Percentiles rank a stretch among this genome's conserved stretches.
These are phyloP conservation scores for Fusarium goolgardi DNA, from an alignment of 2,329 filamentous ascomycete species.

Conservation along the genomic window DNA sequence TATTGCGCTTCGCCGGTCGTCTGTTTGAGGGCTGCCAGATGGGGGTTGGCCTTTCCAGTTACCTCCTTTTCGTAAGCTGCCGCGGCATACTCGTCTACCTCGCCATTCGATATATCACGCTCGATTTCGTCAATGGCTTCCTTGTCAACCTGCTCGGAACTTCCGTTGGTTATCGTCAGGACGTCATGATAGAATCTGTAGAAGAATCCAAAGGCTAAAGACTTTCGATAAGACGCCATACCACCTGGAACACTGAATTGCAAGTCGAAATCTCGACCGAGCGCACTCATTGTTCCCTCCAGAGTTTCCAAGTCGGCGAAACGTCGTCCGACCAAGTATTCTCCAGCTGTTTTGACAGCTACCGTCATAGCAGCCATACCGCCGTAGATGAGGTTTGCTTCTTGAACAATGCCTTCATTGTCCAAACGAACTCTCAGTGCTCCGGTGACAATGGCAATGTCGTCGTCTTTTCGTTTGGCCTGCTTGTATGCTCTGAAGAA, in stretches of 20 bases:
- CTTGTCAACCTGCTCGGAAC: slow-evolving; percentile 66
- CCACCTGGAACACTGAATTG: slow-evolving; percentile 92
- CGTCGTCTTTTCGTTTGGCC: slow-evolving; percentile 95
- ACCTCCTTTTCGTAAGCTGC: slow-evolving; percentile 83
- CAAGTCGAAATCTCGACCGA: slow-evolving; percentile 91
- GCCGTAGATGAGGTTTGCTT: slow-evolving; percentile 86
- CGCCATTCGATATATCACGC: slow-evolving; percentile 81
- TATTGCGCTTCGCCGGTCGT: slow-evolving; percentile 95
- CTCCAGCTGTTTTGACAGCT: slow-evolving; percentile 81
- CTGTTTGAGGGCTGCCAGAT: slow-evolving; percentile 93
- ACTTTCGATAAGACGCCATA: slow-evolving; percentile 96
- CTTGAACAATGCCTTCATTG: slow-evolving; percentile 75
- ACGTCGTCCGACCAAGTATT: slow-evolving; percentile 79
- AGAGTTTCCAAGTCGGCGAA: slow-evolving; percentile 85
- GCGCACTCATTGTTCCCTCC: slow-evolving; percentile 87
- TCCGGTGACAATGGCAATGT: slow-evolving; percentile 96
- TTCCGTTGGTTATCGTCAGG: slow-evolving; percentile 68
- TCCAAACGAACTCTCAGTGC: slow-evolving; percentile 81
- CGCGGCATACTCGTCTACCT: slow-evolving; percentile 80
- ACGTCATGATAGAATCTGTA: slow-evolving; percentile 97
- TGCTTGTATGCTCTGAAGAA: slow-evolving; percentile 94
- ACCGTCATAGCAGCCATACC: slow-evolving; percentile 95
- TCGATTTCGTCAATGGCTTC: slow-evolving; percentile 88
- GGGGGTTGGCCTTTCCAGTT: slow-evolving; percentile 85
- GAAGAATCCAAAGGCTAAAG: slow-evolving; percentile 91